Percentiles rank a stretch among this genome's conserved stretches.
Conservation (phyloP, 768 basidiomycete genomes). For the Sistotremastrum niveocremeum region DNA sequence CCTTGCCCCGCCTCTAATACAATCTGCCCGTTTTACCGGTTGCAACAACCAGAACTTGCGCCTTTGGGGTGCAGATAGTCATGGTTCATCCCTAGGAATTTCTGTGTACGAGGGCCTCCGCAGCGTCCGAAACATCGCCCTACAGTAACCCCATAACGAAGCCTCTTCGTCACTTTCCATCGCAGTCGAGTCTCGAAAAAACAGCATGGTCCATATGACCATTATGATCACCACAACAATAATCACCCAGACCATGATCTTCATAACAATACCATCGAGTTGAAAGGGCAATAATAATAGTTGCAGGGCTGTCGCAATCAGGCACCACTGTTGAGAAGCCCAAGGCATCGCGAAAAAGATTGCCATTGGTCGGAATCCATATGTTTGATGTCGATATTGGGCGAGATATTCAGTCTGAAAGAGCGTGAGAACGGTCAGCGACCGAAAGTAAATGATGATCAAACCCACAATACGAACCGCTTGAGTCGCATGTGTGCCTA, state of each 20-base stretch:
- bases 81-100: too few relatives aligned
- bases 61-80: too few relatives aligned
- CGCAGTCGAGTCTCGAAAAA: too few relatives aligned
- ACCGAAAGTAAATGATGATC: neutral
- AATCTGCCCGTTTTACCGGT: too few relatives aligned
- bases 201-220: too few relatives aligned
- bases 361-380: constrained; percentile 36
- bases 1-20: too few relatives aligned
- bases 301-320: constrained; percentile 17
- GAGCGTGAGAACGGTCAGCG: constrained; percentile 14
- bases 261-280: neutral
- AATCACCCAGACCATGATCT: neutral
- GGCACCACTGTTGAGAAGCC: constrained; percentile 38
- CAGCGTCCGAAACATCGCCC: too few relatives aligned
- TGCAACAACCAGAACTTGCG: too few relatives aligned
- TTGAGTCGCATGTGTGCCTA: constrained; percentile 20
- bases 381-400: constrained; percentile 22
- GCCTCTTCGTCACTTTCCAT: too few relatives aligned
- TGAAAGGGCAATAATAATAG: constrained; percentile 8
- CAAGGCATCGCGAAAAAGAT: constrained; percentile 41
- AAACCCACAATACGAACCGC: constrained; percentile 25
- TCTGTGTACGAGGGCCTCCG: too few relatives aligned
- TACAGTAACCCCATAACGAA: too few relatives aligned
- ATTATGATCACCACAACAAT: too few relatives aligned
- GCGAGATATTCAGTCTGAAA: constrained; percentile 22